Percentiles rank a stretch among this genome's conserved stretches.
phyloP scores from a whole-genome alignment of 176 grass and related monocot genomes.

The Cenchrus fungigraminus region DNA sequence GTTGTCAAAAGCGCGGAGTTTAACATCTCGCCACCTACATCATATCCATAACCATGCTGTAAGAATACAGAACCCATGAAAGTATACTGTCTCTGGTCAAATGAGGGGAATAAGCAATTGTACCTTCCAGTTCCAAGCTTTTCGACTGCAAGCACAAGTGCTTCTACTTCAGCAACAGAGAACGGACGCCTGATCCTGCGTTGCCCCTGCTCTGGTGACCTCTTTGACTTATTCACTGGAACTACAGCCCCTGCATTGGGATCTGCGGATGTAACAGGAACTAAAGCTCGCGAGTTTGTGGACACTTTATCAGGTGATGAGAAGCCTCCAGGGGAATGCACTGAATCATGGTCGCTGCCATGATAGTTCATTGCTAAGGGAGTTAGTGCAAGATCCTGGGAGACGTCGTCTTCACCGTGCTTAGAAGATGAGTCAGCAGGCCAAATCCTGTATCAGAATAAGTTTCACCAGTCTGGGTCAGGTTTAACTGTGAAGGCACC shows the following conservation, averaged over 20 bases:
- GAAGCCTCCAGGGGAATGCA: conserved; percentile 54
- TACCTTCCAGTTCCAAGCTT: conserved; percentile 99
- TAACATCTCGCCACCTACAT: conserved; percentile 96
- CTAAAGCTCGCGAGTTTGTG: conserved; percentile 53
- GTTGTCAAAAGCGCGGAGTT: conserved; percentile 90
- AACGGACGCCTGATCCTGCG: conserved; percentile 90
- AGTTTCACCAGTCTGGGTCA: background rate
- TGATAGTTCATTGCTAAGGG: conserved; percentile 60
- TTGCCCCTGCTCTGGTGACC: conserved; percentile 72
- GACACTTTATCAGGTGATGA: conserved; percentile 68
- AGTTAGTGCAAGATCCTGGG: conserved; percentile 57
- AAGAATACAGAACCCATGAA: conserved; percentile 34
- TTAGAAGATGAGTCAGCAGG: conserved; percentile 51
- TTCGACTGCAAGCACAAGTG: conserved; percentile 91
- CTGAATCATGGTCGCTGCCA: conserved; percentile 74
- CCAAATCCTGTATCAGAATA: conserved; percentile 56
- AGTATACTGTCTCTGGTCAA: background rate
- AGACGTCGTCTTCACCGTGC: conserved; percentile 49
- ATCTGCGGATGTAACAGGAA: conserved; percentile 50
- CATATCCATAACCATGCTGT: conserved; percentile 41
- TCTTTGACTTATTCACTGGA: conserved; percentile 60
- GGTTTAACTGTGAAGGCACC: background rate
- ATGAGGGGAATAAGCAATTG: conserved; percentile 26
- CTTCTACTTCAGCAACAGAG: conserved; percentile 95
- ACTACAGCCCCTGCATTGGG: conserved; percentile 55